phyloP scores from a whole-genome alignment of 1,139 yeast genomes.

The Taphrina pruni region DNA sequence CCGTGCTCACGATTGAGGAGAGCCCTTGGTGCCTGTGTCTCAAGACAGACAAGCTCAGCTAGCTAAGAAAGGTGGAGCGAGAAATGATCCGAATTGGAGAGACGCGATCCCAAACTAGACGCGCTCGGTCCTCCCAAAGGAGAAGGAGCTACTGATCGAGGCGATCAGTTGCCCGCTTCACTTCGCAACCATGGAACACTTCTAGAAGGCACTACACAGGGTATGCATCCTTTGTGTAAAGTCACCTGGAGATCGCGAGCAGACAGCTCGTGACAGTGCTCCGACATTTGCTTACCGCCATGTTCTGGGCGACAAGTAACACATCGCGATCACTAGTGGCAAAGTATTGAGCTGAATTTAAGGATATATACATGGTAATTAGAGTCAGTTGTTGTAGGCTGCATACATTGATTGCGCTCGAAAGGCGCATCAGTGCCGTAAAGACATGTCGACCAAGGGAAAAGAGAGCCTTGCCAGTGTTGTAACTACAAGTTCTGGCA shows the following conservation, averaged over 20 bases:
- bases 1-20: too few species aligned
- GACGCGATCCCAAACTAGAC: not conserved
- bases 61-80: not conserved
- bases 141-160: not conserved
- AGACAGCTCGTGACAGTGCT: too few species aligned
- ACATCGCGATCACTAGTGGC: not conserved
- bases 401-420: not conserved
- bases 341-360: too few species aligned
- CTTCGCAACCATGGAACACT: too few species aligned
- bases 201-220: too few species aligned
- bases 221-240: too few species aligned
- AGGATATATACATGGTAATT: too few species aligned
- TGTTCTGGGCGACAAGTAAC: too few species aligned
- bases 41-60: not conserved
- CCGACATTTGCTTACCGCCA: too few species aligned
- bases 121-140: conserved; percentile 13
- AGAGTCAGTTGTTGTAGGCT: not conserved
- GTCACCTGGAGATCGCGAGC: too few species aligned
- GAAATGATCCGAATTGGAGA: conserved; percentile 6
- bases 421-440: not conserved
- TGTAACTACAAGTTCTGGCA: not conserved
- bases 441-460: conserved; percentile 10
- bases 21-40: too few species aligned
- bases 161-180: too few species aligned
- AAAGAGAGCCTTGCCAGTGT: conserved; percentile 3